Conservation (phyloP, 1,284 basidiomycete genomes). For the Trametes versicolor region DNA sequence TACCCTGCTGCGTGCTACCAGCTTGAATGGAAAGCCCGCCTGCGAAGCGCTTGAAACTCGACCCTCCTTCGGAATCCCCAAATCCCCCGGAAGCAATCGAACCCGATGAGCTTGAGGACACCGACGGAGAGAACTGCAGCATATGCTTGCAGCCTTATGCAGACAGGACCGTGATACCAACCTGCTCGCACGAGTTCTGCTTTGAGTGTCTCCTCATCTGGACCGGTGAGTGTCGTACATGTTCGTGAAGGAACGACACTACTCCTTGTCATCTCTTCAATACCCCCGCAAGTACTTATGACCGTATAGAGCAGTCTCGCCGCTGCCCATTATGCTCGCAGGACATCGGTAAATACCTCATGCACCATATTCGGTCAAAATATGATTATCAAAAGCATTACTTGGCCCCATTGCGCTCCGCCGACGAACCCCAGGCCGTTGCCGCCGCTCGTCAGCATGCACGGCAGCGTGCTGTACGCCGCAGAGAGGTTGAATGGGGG, state of each 20-base stretch:
- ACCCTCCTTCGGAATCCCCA: not conserved
- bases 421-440: conserved; percentile 52
- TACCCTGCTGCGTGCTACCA: not conserved
- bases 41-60: conserved; percentile 40
- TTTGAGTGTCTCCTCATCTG: conserved; percentile 88
- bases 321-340: conserved; percentile 87
- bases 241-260: conserved; percentile 4
- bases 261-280: not conserved
- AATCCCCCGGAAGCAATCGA: not conserved
- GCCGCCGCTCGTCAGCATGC: conserved; percentile 42
- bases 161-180: conserved; percentile 83
- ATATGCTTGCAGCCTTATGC: conserved; percentile 83
- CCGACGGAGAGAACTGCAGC: conserved; percentile 57
- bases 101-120: conserved; percentile 11
- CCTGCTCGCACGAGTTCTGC: conserved; percentile 90
- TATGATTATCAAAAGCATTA: conserved; percentile 86
- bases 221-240: conserved; percentile 64
- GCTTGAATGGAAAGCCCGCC: conserved; percentile 35
- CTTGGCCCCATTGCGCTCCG: conserved; percentile 71
- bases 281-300: conserved; percentile 8
- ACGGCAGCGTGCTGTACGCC: conserved; percentile 44
- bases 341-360: conserved; percentile 77
- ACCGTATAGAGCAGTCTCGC: conserved; percentile 69
- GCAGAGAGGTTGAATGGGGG: conserved; percentile 66
- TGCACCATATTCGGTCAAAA: conserved; percentile 81